Evolutionary conservation across 306 rosid genomes (phyloP), one percentile per base, ranked within the genome.

Genomic region (Dalbergia cultrata): DNA sequence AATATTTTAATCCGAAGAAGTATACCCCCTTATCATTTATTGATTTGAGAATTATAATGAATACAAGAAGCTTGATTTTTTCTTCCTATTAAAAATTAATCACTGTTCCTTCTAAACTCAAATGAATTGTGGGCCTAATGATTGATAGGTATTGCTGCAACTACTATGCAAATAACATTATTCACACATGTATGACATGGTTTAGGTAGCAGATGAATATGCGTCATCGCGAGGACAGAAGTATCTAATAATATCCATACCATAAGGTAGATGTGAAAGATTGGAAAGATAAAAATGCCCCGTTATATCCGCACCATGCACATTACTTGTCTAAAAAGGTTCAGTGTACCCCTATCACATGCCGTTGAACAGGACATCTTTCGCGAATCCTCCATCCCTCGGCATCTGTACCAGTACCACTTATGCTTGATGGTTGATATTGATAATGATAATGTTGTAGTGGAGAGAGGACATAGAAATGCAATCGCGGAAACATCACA

Each of bases 231-330:
- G 60, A 79, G 60, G 61, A 67, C 16, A 44, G 60, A 67, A 70
- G 70, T 47, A 16, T 52, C 10, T 34, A 49, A 33, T 4, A 65
- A 74, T 44, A 57, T 37, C 41, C 44, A 26, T 41, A 13, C 58
- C 74, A 70, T 78, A 70, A 59, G 73, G 79, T 63, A 60, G 63
- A 66, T 43, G 74, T 10, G 61, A 80, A 74, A 52, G 68, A 80
- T 7, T 62, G 75, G 19, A 49, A 47, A 47, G 69, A 81, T 67
- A 65, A 73, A 81, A 85, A 68, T 44, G 76, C 59, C 81, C 83
- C 88, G 88, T 81, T 74, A 68, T 85, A 85, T 85, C 81, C 84
- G 88, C 86, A 67, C 43, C 71, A 74, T 76, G 88, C 86, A 77
- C 71, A 73, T 68, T 77, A 81, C 53, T 73, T 81, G 86, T 81